phyloP scores from a whole-genome alignment of 2,329 filamentous ascomycete genomes.

The Fusarium mangiferae region DNA sequence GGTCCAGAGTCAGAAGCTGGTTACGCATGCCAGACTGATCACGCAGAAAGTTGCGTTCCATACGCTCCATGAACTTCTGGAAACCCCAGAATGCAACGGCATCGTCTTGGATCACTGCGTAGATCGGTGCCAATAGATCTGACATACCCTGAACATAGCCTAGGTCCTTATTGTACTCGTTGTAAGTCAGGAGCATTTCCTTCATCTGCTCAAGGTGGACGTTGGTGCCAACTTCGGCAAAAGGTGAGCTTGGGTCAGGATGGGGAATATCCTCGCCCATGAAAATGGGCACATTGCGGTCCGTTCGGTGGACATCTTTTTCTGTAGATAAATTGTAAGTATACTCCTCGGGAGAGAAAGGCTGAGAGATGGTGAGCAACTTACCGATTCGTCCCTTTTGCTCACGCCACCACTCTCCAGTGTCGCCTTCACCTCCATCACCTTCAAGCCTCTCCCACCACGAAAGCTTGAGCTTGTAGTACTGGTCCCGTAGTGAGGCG shows the following conservation, averaged over 20 bases:
- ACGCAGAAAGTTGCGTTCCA: conserved; percentile 96
- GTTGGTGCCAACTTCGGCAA: conserved; percentile 92
- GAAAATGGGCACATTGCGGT: conserved; percentile 94
- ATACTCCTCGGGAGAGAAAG: neutral
- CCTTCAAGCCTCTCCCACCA: conserved; percentile 98
- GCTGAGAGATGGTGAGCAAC: conserved; percentile 46
- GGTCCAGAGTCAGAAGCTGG: conserved; percentile 90
- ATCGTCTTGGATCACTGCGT: conserved; percentile 97
- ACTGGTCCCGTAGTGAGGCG: conserved; percentile 90
- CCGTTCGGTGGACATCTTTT: conserved; percentile 97
- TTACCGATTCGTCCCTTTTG: conserved; percentile 92
- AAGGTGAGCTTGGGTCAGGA: conserved; percentile 94
- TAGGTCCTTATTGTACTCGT: conserved; percentile 94
- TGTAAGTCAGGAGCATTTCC: conserved; percentile 98
- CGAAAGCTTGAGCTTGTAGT: conserved; percentile 89
- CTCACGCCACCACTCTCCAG: conserved; percentile 96
- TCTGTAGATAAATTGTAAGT: conserved; percentile 66
- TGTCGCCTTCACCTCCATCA: conserved; percentile 79
- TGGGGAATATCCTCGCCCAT: conserved; percentile 96
- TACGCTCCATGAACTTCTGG: conserved; percentile 94
- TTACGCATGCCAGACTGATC: conserved; percentile 96
- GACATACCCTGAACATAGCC: conserved; percentile 99
- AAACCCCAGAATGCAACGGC: conserved; percentile 98
- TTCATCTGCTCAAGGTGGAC: conserved; percentile 99
- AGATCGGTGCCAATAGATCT: conserved; percentile 93